Evolutionary conservation across 1,139 yeast genomes (phyloP), one percentile per base, ranked within the genome.

Genomic region (Petasospora rhodanensis): DNA sequence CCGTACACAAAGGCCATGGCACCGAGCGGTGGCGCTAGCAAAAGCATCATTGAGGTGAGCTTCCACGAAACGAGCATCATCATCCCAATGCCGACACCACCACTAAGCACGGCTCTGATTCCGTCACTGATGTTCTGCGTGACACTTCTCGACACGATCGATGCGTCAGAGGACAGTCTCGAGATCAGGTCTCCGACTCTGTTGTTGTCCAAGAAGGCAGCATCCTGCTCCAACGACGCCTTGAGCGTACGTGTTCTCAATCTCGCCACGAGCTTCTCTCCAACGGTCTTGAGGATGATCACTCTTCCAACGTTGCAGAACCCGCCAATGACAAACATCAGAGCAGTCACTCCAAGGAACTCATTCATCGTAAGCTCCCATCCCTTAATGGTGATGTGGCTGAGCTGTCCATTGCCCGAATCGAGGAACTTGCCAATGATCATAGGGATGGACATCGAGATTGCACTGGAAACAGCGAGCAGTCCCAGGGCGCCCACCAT

Each of bases 91-190:
- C 96, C 96, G 25, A 86, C 86, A 21, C 71, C 66, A 3, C 95
- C 96, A 41, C 87, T 79, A 12, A 91, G 73, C 1, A 79, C 54
- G 3, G 95, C 81, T 32, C 96, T 68, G 24, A 87, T 73, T 21
- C 98, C 98, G 56, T 91, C 97, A 28, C 95, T 82, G 26, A 89
- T 73, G 56, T 89, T 89, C 42, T 84, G 89, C 31, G 96, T 86
- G 24, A 91, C 75, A 2, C 95, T 77, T 51, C 80, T 77, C 6
- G 95, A 76, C 13, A 91, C 95, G 35, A 91, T 82, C 41, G 85
- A 87, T 1, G 96, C 87, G 56, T 91, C 98, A 29, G 85, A 79
- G 11, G 95, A 79, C 23, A 91, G 64, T 42, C 97, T 66, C 5
- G 96, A 85, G 29, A 91, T 86, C 52, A 91, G 66, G 56, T 91